phyloP scores from a whole-genome alignment of 2,329 filamentous ascomycete species.

The Blastomyces gilchristii region DNA sequence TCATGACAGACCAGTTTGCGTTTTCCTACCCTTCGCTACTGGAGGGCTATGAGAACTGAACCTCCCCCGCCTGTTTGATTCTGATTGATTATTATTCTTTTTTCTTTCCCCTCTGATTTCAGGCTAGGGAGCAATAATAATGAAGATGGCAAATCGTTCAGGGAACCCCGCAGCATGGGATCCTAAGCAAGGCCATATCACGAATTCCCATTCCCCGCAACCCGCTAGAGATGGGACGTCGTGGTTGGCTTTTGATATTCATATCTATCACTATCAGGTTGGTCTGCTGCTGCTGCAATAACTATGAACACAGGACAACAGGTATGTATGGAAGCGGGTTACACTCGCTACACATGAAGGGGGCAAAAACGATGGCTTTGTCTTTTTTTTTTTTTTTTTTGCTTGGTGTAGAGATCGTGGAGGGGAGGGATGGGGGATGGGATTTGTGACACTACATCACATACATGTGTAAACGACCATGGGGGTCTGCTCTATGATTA shows the following conservation, averaged over 20 bases:
- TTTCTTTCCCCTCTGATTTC: background rate
- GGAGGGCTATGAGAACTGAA: conserved; percentile 39
- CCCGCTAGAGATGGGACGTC: conserved; percentile 54
- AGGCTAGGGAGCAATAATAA: conserved; percentile 41
- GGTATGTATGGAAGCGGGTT: no score
- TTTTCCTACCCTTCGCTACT: conserved; percentile 48
- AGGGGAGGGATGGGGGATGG: no score
- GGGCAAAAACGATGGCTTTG: no score
- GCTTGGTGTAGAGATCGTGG: no score
- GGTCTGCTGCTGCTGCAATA: conserved; percentile 10
- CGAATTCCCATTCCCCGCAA: conserved; percentile 51
- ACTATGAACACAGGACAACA: no score
- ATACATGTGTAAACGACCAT: no score
- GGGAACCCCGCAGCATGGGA: conserved; percentile 53
- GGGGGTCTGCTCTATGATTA: no score
- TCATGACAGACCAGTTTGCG: conserved; percentile 43
- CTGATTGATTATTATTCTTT: no score
- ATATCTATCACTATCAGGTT: conserved; percentile 68
- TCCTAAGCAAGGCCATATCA: conserved; percentile 54
- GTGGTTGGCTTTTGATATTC: conserved; percentile 69
- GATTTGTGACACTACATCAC: no score
- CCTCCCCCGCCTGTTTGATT: no score
- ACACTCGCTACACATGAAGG: no score
- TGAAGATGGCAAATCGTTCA: conserved; percentile 66
- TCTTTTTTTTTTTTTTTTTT: no score